Evolutionary conservation across 495 filamentous ascomycete species (phyloP).

Genomic region (Opeltia flavorubescens): DNA sequence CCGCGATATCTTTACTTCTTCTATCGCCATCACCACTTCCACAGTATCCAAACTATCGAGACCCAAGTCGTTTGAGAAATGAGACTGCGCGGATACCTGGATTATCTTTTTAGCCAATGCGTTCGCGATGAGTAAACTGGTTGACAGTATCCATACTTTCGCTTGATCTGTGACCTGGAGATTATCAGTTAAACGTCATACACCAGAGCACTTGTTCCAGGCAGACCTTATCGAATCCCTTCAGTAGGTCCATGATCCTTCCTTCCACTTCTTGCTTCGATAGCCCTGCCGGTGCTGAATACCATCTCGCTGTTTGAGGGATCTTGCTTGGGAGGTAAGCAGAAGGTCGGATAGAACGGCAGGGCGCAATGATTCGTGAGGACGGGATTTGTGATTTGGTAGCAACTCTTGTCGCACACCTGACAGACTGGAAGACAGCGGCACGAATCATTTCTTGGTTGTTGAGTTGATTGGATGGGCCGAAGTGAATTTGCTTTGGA

Average conservation of each 20-base stretch:
- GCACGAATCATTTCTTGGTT: constrained; percentile 66
- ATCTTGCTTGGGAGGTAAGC: constrained; percentile 40
- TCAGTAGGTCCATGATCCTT: constrained; percentile 81
- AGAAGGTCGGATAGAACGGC: constrained; percentile 32
- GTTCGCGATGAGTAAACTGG: background rate
- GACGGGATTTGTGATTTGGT: constrained; percentile 6
- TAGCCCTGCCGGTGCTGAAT: constrained; percentile 68
- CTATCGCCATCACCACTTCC: constrained; percentile 99
- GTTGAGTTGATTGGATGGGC: background rate
- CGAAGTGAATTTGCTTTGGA: too few relatives aligned
- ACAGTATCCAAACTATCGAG: constrained; percentile 95
- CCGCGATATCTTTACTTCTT: constrained; percentile 59
- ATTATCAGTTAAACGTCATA: constrained; percentile 16
- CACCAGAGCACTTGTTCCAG: background rate
- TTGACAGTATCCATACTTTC: constrained; percentile 41
- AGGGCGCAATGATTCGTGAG: constrained; percentile 24
- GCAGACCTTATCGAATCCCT: constrained; percentile 94
- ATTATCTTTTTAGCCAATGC: constrained; percentile 4
- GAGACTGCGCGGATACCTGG: constrained; percentile 65
- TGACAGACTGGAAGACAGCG: constrained; percentile 54
- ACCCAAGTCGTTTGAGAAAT: constrained; percentile 93
- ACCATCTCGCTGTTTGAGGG: constrained; percentile 57
- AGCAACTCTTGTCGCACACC: constrained; percentile 14
- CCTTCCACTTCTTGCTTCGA: constrained; percentile 75
- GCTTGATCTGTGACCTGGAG: constrained; percentile 55